Percentiles rank a stretch among this genome's conserved stretches.
Conservation (phyloP, 805 yeast genomes). For the Yarrowia yakushimensis region DNA sequence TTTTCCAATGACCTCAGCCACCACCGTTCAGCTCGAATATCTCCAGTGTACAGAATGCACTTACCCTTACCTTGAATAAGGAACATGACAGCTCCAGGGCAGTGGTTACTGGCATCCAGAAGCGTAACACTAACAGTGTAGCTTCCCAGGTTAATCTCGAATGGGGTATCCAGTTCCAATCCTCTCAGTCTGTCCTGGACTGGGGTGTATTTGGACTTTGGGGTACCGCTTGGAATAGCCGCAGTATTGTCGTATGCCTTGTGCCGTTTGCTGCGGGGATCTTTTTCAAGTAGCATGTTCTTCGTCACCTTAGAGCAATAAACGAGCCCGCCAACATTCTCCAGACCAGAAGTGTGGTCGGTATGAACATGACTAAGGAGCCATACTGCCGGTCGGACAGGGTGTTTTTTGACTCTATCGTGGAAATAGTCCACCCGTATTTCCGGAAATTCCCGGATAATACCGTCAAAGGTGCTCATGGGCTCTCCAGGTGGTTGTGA, state of each 20-base stretch:
- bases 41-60: slow-evolving; percentile 4
- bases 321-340: slow-evolving; percentile 4
- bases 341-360: slow-evolving; percentile 12
- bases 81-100: slow-evolving; percentile 25
- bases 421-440: slow-evolving; percentile 20
- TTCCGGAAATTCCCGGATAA: slow-evolving; percentile 19
- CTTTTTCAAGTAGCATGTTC: not conserved
- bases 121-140: not conserved
- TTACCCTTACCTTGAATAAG: not conserved
- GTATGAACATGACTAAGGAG: slow-evolving; percentile 17
- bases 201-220: not conserved
- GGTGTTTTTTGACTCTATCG: slow-evolving; percentile 16
- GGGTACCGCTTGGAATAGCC: not conserved
- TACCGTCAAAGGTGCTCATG: slow-evolving; percentile 22
- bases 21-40: slow-evolving; percentile 16
- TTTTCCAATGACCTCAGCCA: slow-evolving; percentile 12
- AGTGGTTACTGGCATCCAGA: slow-evolving; percentile 18
- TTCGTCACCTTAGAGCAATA: slow-evolving; percentile 12
- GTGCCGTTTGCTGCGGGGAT: slow-evolving; percentile 13
- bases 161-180: not conserved
- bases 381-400: not conserved
- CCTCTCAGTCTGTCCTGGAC: slow-evolving; percentile 1
- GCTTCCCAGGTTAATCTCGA: not conserved
- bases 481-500: slow-evolving; percentile 5
- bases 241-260: not conserved